phyloP scores from a whole-genome alignment of 768 basidiomycete genomes.

The Mycena floridula region DNA sequence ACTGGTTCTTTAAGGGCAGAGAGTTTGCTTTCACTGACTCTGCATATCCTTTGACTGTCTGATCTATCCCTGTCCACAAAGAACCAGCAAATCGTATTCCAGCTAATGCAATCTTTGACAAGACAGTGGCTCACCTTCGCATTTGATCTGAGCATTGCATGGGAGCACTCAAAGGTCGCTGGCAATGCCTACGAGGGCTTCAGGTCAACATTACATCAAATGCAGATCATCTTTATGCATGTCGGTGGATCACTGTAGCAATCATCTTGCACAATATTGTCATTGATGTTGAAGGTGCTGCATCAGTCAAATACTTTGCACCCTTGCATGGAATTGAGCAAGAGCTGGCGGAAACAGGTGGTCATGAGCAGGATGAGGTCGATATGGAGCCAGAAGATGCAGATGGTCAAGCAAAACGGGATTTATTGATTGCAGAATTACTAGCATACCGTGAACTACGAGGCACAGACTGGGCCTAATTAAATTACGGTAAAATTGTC shows the following conservation, averaged over 20 bases:
- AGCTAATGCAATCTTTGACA: constrained; percentile 22
- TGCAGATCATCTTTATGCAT: constrained; percentile 18
- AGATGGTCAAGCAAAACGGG: too few relatives aligned
- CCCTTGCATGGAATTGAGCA: constrained; percentile 5
- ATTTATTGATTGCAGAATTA: constrained; percentile 14
- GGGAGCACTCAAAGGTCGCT: constrained; percentile 28
- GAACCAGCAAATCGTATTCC: constrained; percentile 20
- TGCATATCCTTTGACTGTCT: constrained; percentile 22
- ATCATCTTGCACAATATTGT: constrained; percentile 30
- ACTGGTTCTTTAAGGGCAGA: constrained; percentile 18
- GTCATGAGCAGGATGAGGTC: constrained; percentile 1
- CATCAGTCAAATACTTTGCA: constrained; percentile 10
- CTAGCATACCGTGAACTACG: constrained; percentile 6
- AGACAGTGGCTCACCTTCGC: constrained; percentile 18
- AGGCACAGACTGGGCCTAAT: neutral
- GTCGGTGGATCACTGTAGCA: constrained; percentile 23
- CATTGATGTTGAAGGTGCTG: constrained; percentile 24
- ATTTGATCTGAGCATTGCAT: constrained; percentile 32
- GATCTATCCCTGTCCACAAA: constrained; percentile 23
- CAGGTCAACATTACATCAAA: constrained; percentile 22
- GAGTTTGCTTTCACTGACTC: constrained; percentile 19
- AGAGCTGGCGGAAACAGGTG: constrained; percentile 11
- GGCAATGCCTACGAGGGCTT: constrained; percentile 17
- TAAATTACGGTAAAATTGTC: constrained; percentile 5
- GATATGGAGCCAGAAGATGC: too few relatives aligned